phyloP scores from a whole-genome alignment of 805 yeast species.

The Phaffomyces opuntiae region DNA sequence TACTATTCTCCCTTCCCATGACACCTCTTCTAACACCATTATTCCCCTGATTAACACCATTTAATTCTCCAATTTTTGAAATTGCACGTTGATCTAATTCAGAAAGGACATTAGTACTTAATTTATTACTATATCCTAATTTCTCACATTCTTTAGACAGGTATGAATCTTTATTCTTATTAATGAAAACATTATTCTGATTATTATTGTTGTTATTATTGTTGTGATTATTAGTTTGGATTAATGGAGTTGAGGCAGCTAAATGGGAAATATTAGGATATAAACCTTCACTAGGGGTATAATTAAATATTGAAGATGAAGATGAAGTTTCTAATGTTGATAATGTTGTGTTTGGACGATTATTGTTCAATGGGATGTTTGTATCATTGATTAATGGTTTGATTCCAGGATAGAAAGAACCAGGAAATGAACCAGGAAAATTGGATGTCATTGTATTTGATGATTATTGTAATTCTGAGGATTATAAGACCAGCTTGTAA shows the following conservation, averaged over 20 bases:
- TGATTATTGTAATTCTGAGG: too few relatives aligned
- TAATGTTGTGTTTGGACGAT: too few relatives aligned
- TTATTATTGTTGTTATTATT: too few relatives aligned
- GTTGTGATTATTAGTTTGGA: too few relatives aligned
- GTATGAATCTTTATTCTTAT: neutral
- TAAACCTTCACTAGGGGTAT: conserved; percentile 1
- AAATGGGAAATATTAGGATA: conserved; percentile 19
- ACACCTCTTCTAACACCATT: too few relatives aligned
- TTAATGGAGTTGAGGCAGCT: neutral
- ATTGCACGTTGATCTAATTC: conserved; percentile 30
- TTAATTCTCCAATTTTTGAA: conserved; percentile 1
- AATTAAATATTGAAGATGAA: conserved; percentile 7
- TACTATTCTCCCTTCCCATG: too few relatives aligned
- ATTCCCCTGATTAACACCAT: too few relatives aligned
- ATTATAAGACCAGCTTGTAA: neutral
- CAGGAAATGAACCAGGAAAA: conserved; percentile 12
- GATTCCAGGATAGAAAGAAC: conserved; percentile 1
- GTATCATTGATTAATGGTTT: neutral
- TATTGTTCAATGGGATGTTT: too few relatives aligned
- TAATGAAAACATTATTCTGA: too few relatives aligned
- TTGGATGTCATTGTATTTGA: neutral
- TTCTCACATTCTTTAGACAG: conserved; percentile 9
- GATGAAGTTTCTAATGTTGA: neutral
- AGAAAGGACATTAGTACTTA: conserved; percentile 27
- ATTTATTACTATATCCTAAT: conserved; percentile 27